Evolutionary conservation across 352 stramenopile species (phyloP).

Genomic region (Globisporangium viniferum): DNA sequence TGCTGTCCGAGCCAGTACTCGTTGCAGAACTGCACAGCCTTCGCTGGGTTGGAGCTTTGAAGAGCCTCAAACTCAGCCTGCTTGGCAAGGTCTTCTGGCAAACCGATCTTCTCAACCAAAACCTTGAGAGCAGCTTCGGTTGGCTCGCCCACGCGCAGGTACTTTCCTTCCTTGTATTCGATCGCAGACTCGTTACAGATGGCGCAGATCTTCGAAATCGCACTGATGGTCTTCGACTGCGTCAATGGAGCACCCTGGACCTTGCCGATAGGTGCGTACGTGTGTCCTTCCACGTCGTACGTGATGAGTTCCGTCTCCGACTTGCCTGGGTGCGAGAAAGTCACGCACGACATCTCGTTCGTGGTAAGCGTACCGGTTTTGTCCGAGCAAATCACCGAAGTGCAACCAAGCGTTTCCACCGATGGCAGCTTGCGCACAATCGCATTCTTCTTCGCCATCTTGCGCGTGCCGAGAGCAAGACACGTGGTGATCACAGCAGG

Average conservation of each 20-base stretch:
- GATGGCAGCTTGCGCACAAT: slow-evolving; percentile 98
- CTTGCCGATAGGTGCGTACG: slow-evolving; percentile 89
- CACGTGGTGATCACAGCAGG: slow-evolving; percentile 98
- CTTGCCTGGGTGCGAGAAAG: slow-evolving; percentile 66
- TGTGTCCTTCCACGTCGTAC: slow-evolving; percentile 92
- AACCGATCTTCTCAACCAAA: slow-evolving; percentile 93
- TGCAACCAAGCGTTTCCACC: slow-evolving; percentile 98
- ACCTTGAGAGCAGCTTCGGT: slow-evolving; percentile 97
- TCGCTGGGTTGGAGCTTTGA: slow-evolving; percentile 52
- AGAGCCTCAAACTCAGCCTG: slow-evolving; percentile 61
- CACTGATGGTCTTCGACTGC: slow-evolving; percentile 78
- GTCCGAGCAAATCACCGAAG: slow-evolving; percentile 93
- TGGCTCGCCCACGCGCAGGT: slow-evolving; percentile 92
- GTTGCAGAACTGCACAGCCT: slow-evolving; percentile 83
- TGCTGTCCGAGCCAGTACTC: slow-evolving; percentile 76
- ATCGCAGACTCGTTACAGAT: slow-evolving; percentile 97
- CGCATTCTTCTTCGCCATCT: slow-evolving; percentile 97
- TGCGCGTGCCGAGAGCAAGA: slow-evolving; percentile 92
- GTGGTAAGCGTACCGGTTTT: slow-evolving; percentile 96
- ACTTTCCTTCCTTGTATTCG: slow-evolving; percentile 87
- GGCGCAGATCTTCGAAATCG: slow-evolving; percentile 89
- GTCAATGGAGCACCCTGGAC: slow-evolving; percentile 44
- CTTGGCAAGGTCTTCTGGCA: slow-evolving; percentile 64
- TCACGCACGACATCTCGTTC: slow-evolving; percentile 96
- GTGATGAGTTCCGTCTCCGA: slow-evolving; percentile 78